Base-by-base conservation (phyloP, 140 eudicot genomes). In the Anethum foeniculum region DNA sequence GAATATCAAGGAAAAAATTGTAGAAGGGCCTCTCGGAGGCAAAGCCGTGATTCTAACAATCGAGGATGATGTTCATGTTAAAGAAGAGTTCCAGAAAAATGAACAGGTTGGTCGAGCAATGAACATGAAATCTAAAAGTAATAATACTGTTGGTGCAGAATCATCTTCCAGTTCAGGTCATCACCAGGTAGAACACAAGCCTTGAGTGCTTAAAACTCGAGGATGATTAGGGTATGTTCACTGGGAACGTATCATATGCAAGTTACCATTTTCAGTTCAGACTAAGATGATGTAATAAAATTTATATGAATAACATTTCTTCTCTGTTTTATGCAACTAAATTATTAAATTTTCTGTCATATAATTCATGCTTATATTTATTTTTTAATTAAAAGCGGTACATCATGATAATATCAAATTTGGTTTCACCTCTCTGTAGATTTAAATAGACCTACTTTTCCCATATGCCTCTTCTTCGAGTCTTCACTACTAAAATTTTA, bases 51-150 rank as follows among this genome's bases (percentile, higher is more conserved):
- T 85, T 21, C 85, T 90, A 19, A 82, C 89, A 0, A 77, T 92
- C 0, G 93, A 92, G 80, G 96, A 90, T 28, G 97, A 92, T 84
- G 87, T 87, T 43, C 91, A 90, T n/a, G 82, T 82, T 6, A 85
- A 90, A 81, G 88, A 90, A 81, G 86, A 84, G 46, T 79, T 85
- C 39, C 80, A 7, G 75, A 88, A 85, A 80, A 84, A 86, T 21
- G 90, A 86, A 69, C 74, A 79, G 82, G 12, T 87, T 27, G 82
- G 75, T 19, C 76, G 67, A 67, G 86, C 84, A 23, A 52, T 89
- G 86, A 86, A 85, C 80, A 81, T 47, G 73, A 75, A 84, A 76
- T 71, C 89, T 39, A 71, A 71, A 49, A 83, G 38, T 30, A 46
- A 34, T 15, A 60, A 38, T 69, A 32, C 71, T 23, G 89, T 76